Base-by-base conservation (phyloP, 345 rosid genomes). In the Dipteronia dyeriana region DNA sequence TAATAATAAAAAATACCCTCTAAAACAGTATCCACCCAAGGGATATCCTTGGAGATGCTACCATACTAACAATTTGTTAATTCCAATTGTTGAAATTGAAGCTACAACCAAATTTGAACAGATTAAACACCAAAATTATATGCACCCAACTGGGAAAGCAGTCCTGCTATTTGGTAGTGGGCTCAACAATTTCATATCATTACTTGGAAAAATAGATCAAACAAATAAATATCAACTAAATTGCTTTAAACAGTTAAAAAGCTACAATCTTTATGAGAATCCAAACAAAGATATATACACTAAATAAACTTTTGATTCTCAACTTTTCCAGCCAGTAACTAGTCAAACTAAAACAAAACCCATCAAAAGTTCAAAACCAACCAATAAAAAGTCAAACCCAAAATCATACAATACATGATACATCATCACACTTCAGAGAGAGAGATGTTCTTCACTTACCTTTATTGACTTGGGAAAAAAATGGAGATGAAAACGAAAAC, bases 321-420 rank as follows among this genome's bases (percentile, higher is more conserved):
- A 14, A 38, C 49, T 64, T 49, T 13, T 66, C 61, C 29, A 22
- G 22, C 26, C 7, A 20, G 7, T 12, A 39, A 70, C 45, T 31
- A 9, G 6, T 11, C 62, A 16, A 70, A 71, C 49, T 10, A 22
- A 71, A 57, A 56, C 31, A 57, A 71, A 71, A 51, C 41, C 75
- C 76, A 62, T 60, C 65, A 63, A 45, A 74, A 17, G 7, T 43
- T 60, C 65, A 62, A 45, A 74, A 17, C 13, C 60, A 74, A 62
- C n/a, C n/a, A 74, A 63, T 10, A 47, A 2, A 60, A 74, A 62
- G 57, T 61, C 26, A 74, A 74, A 63, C 34, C 19, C 45, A 45
- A 61, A 29, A 26, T n/a, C 47, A 64, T 29, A 26, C 34, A 26
- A 1, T 2, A 7, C 38, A 34, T 34, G 38, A 34, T 34, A 34